Evolutionary conservation across 1,284 basidiomycete genomes (phyloP).

Genomic region (Heterobasidion occidentale): DNA sequence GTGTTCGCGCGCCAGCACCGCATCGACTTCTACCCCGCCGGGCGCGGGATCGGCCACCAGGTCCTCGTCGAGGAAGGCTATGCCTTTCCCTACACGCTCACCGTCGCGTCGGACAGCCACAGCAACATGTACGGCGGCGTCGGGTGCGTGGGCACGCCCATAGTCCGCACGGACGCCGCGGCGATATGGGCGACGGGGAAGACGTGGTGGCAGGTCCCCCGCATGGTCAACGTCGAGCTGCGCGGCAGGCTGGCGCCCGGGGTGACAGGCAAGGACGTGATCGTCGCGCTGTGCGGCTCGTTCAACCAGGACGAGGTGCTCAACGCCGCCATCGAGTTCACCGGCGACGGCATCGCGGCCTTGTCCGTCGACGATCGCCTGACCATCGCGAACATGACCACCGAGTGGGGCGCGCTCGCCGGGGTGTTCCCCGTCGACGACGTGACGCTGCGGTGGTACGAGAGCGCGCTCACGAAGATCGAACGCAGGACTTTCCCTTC

Average conservation of each 20-base stretch:
- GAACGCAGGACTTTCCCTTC: conserved; percentile 76
- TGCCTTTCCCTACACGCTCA: conserved; percentile 89
- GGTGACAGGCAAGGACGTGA: conserved; percentile 97
- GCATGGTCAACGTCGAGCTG: conserved; percentile 93
- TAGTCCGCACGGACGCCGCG: conserved; percentile 89
- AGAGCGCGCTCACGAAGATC: conserved; percentile 66
- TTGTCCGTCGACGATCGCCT: conserved; percentile 89
- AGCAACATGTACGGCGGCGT: conserved; percentile 99
- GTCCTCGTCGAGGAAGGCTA: conserved; percentile 95
- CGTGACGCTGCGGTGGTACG: conserved; percentile 84
- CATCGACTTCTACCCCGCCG: conserved; percentile 96
- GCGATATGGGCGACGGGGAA: conserved; percentile 98
- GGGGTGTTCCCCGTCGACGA: conserved; percentile 95
- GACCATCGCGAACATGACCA: conserved; percentile 98
- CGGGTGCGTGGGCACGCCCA: conserved; percentile 94
- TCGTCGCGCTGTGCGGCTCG: conserved; percentile 92
- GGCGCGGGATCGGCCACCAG: conserved; percentile 97
- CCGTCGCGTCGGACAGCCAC: conserved; percentile 95
- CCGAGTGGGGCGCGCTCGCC: conserved; percentile 96
- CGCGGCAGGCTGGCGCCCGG: conserved; percentile 78
- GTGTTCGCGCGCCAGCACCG: conserved; percentile 81
- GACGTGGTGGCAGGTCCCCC: conserved; percentile 99
- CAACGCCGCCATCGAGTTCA: conserved; percentile 98
- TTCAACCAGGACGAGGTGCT: conserved; percentile 98
- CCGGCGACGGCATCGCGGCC: conserved; percentile 81